Percentiles rank a stretch among this genome's conserved stretches.
Conservation (phyloP, 2,329 filamentous ascomycete species). For the Exophiala dermatitidis region DNA sequence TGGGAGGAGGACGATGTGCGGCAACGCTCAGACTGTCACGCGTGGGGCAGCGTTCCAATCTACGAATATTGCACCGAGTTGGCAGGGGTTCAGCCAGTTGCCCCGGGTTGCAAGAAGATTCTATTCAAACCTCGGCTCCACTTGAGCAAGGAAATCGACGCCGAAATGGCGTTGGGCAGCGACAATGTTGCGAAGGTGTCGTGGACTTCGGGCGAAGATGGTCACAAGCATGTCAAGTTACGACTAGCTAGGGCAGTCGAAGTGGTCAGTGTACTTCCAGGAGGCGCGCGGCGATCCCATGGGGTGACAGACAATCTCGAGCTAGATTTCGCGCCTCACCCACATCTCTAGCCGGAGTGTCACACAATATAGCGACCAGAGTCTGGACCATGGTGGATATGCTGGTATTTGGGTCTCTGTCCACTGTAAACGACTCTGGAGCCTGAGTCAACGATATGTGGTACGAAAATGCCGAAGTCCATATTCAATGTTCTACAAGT, state of each 20-base stretch:
- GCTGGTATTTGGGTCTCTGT: too few species aligned
- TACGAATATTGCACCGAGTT: neutral
- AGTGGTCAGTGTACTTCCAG: neutral
- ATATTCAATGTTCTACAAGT: too few species aligned
- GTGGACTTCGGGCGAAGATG: neutral
- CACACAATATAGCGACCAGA: too few species aligned
- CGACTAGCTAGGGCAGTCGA: neutral
- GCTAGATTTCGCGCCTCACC: neutral
- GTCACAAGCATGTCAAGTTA: neutral
- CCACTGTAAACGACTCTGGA: too few species aligned
- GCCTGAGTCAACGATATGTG: too few species aligned
- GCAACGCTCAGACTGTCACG: neutral
- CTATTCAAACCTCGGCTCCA: neutral
- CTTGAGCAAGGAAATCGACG: neutral
- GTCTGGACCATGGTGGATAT: too few species aligned
- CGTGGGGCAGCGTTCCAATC: neutral
- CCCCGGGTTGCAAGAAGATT: neutral
- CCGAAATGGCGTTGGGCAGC: neutral
- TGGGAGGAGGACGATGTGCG: slow-evolving; percentile 2
- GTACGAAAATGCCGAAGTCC: too few species aligned
- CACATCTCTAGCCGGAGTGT: too few species aligned
- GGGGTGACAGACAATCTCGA: neutral
- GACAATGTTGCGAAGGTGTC: neutral
- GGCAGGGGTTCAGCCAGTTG: slow-evolving; percentile 40
- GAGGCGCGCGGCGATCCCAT: neutral